Base-by-base conservation (phyloP, 345 rosid species). In the Populus alba region DNA sequence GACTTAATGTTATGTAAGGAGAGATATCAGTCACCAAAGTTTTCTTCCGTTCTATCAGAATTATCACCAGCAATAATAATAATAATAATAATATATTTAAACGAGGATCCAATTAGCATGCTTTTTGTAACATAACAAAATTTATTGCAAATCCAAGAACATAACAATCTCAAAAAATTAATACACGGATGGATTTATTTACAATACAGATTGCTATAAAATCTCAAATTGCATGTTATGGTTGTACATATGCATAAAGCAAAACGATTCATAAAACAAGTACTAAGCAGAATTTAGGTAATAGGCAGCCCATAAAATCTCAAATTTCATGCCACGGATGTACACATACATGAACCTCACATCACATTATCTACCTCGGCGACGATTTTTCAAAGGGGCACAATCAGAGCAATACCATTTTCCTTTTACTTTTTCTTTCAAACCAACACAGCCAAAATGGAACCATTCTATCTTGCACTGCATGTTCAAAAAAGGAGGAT, bases 391-490 rank as follows among this genome's bases (percentile, higher is more conserved):
- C 73, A 85, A 35, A 25, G 88, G 83, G 74, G 90, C 92, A 80
- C 99, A 94, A 51, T 88, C 93, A 9, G 97, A 82, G 66, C 99
- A 96, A 66, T 87, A 92, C 98, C 99, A 96, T 85, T 96, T 96
- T 57, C 99, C 99, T 80, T 83, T 96, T 2, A 97, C 97, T 66
- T 90, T 91, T 81, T 92, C 97, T 73, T 90, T 96, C 80, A 94
- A 78, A 59, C 97, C 97, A 35, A 96, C 98, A 33, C 99, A 96
- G 1, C 95, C 97, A 49, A 94, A 96, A 83, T 94, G 98, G 83
- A 96, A 94, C 99, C 99, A 96, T 82, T 96, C 99, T 83, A 96
- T 94, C 87, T 90, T 92, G 90, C 99, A 94, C 98, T 96, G 92
- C 53, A 47, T 15, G 17, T 47, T 23, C 59, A 74, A 75, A 74